These are phyloP conservation scores for Rhodocollybia butyracea DNA, from an alignment of 768 basidiomycete genomes.

Conservation along the genomic window DNA sequence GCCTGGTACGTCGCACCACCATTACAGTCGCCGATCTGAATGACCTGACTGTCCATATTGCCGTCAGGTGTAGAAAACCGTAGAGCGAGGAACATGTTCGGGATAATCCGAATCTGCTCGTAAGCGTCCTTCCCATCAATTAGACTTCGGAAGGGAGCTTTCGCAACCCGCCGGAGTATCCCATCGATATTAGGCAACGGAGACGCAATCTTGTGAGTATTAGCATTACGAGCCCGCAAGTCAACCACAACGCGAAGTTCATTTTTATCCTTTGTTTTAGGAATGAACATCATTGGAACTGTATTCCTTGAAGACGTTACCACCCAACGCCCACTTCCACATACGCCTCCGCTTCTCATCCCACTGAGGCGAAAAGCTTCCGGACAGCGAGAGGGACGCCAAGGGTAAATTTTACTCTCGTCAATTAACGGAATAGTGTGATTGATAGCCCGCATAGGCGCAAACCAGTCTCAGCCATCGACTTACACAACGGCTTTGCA, in stretches of 20 bases:
- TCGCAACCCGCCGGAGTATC: no score
- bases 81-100: conserved; percentile 21
- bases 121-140: no score
- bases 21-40: conserved; percentile 30
- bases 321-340: conserved; percentile 10
- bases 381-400: conserved; percentile 33
- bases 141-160: no score
- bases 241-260: conserved; percentile 26
- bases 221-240: conserved; percentile 24
- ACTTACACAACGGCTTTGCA: conserved; percentile 13
- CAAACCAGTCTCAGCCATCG: conserved; percentile 14
- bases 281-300: conserved; percentile 23
- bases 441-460: conserved; percentile 27
- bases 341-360: conserved; percentile 31
- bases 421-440: conserved; percentile 37
- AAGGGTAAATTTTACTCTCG: conserved; percentile 24
- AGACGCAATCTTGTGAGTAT: conserved; percentile 21
- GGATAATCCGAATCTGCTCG: conserved; percentile 33
- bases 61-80: conserved; percentile 39
- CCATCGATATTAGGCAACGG: conserved; percentile 16
- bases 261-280: conserved; percentile 17
- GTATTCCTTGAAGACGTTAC: conserved; percentile 23
- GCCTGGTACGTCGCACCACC: conserved; percentile 39
- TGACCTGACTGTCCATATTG: conserved; percentile 38
- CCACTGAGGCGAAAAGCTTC: conserved; percentile 30